Conservation (phyloP, 2,329 filamentous ascomycete genomes). For the Arthrobotrys musiformis region DNA sequence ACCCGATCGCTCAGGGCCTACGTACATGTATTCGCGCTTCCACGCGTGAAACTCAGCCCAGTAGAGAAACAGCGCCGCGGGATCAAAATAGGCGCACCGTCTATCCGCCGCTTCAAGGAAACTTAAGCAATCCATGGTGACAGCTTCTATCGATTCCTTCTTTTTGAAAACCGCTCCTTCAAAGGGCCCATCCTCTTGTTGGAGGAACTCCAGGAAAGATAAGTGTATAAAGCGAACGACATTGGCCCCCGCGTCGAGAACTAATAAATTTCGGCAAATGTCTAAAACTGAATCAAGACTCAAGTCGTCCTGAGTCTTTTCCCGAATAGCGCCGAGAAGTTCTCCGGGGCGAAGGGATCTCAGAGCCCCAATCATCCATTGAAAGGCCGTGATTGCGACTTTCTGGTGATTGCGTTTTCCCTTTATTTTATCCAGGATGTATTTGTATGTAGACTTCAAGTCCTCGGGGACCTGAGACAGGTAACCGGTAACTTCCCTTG, state of each 20-base stretch:
- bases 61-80: not conserved
- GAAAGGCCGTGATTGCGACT: constrained; percentile 30
- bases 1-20: no score
- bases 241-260: constrained; percentile 43
- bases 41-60: no score
- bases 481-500: no score
- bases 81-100: not conserved
- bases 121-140: not conserved
- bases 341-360: constrained; percentile 21
- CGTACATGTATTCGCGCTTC: no score
- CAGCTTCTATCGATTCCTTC: not conserved
- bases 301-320: not conserved
- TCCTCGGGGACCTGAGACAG: no score
- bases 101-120: not conserved
- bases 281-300: constrained; percentile 27
- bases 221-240: constrained; percentile 57
- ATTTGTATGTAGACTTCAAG: no score
- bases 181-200: not conserved
- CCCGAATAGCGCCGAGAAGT: constrained; percentile 18
- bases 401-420: no score
- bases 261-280: constrained; percentile 55
- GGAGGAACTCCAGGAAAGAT: constrained; percentile 56
- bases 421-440: no score
- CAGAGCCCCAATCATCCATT: constrained; percentile 52
- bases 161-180: not conserved